phyloP scores from a whole-genome alignment of 148 eudicot species.

The Fagopyrum esculentum region DNA sequence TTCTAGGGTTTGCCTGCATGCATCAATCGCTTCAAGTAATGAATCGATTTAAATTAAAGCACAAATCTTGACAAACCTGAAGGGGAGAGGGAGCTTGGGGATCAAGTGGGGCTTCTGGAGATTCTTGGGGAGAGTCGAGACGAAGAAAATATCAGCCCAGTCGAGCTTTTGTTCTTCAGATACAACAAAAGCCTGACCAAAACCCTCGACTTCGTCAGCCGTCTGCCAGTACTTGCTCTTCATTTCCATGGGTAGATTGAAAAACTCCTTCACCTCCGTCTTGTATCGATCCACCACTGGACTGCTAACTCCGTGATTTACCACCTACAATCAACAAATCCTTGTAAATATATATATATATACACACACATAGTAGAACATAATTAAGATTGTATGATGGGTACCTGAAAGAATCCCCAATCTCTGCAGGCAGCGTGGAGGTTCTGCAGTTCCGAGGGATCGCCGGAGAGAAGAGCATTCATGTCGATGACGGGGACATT shows the following conservation, averaged over 20 bases:
- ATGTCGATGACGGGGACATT: neutral
- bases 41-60: too few species aligned
- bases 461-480: neutral
- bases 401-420: neutral
- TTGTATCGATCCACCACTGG: too few species aligned
- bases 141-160: slow-evolving; percentile 28
- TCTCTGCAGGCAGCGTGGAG: neutral
- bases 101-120: slow-evolving; percentile 18
- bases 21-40: too few species aligned
- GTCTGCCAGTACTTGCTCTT: slow-evolving; percentile 22
- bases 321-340: too few species aligned
- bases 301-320: too few species aligned
- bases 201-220: slow-evolving; percentile 25
- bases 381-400: neutral
- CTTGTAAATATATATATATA: too few species aligned
- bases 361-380: neutral
- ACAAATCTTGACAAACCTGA: slow-evolving; percentile 11
- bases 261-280: too few species aligned
- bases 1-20: neutral
- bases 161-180: slow-evolving; percentile 26
- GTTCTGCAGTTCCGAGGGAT: neutral
- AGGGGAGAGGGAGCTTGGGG: slow-evolving; percentile 20
- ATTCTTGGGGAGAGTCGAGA: slow-evolving; percentile 20
- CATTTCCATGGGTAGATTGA: too few species aligned
- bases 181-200: slow-evolving; percentile 19